These are phyloP conservation scores for Quercus dentata DNA, from an alignment of 306 rosid species.

Conservation along the genomic window DNA sequence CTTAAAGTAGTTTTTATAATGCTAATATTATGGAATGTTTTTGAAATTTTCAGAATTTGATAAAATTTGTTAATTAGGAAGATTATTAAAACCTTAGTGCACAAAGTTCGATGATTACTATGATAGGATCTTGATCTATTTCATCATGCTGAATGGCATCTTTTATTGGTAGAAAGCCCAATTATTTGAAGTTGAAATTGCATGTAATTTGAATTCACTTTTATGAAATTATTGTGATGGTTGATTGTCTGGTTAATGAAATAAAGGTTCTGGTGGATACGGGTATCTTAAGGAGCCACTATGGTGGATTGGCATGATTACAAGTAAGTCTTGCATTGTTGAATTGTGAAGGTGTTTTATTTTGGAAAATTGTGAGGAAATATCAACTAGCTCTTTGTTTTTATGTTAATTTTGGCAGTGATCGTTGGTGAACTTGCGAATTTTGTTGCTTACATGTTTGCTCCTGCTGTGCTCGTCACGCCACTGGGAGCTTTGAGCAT, in stretches of 20 bases:
- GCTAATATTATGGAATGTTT: not conserved
- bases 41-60: not conserved
- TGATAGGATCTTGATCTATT: not conserved
- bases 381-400: not conserved
- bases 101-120: too few relatives aligned
- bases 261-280: constrained; percentile 58
- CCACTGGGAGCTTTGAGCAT: constrained; percentile 95
- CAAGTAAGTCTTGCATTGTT: constrained; percentile 46
- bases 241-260: not conserved
- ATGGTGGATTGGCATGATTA: constrained; percentile 93
- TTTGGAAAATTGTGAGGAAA: not conserved
- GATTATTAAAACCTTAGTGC: not conserved
- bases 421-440: constrained; percentile 86
- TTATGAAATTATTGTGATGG: not conserved
- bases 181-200: not conserved
- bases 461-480: constrained; percentile 87
- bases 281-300: constrained; percentile 79
- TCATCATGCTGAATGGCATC: not conserved
- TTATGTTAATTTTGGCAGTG: constrained; percentile 42
- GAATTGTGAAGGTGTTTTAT: not conserved
- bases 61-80: not conserved
- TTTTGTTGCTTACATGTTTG: constrained; percentile 76
- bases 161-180: not conserved
- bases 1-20: not conserved
- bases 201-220: not conserved